A percentile compares a stretch with the other conserved stretches of the same genome.
phyloP scores from a whole-genome alignment of 1,284 basidiomycete genomes.

The Pyrrhoderma lamaoense region DNA sequence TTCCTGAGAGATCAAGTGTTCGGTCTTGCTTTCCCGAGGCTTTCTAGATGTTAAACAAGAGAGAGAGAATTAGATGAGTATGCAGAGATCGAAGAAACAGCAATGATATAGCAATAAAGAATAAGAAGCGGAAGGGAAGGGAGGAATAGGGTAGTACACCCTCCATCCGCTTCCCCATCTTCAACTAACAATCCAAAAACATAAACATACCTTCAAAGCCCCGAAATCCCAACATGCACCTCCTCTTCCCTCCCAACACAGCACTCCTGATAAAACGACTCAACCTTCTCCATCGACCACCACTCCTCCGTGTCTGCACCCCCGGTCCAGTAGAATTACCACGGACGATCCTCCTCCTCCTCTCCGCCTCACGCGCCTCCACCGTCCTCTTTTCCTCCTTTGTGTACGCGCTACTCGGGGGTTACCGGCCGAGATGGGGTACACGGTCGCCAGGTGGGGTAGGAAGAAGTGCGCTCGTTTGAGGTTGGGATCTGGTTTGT shows the following conservation, averaged over 20 bases:
- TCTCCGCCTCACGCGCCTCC: constrained; percentile 60
- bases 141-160: background rate
- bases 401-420: constrained; percentile 72
- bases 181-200: constrained; percentile 6
- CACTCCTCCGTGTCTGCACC: constrained; percentile 43
- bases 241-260: constrained; percentile 70
- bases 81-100: background rate
- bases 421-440: constrained; percentile 75
- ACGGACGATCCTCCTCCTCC: constrained; percentile 53
- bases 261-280: constrained; percentile 75
- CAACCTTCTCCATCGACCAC: constrained; percentile 78
- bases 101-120: constrained; percentile 15
- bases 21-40: constrained; percentile 51
- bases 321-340: constrained; percentile 37
- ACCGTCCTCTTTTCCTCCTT: constrained; percentile 68
- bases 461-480: constrained; percentile 83
- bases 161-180: background rate
- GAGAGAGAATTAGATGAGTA: background rate
- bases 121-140: constrained; percentile 19
- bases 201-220: constrained; percentile 55
- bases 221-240: constrained; percentile 57
- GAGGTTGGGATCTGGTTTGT: constrained; percentile 37
- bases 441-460: constrained; percentile 74
- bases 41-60: constrained; percentile 31
- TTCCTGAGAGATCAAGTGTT: constrained; percentile 69